A percentile compares a stretch with the other conserved stretches of the same genome.
These are phyloP conservation scores for Fusarium nygamai DNA, from an alignment of 2,329 filamentous ascomycete species.

Conservation along the genomic window DNA sequence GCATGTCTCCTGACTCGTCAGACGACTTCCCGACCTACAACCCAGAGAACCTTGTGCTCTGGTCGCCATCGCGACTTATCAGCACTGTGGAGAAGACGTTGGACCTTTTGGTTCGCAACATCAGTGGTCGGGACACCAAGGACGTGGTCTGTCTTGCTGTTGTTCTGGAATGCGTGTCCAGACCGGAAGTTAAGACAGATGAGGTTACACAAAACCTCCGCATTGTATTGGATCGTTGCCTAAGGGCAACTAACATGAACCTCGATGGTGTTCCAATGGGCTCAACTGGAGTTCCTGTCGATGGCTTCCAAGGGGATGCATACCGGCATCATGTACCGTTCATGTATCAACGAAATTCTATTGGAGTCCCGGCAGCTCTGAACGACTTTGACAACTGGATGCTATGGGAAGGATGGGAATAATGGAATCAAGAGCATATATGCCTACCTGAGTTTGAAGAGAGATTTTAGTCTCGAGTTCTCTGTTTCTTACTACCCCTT, in stretches of 20 bases:
- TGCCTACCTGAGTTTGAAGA: not conserved
- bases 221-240: conserved; percentile 55
- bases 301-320: conserved; percentile 40
- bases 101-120: conserved; percentile 56
- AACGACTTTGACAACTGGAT: conserved; percentile 49
- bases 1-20: conserved; percentile 48
- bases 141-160: conserved; percentile 61
- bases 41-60: conserved; percentile 52
- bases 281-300: conserved; percentile 3
- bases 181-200: conserved; percentile 53
- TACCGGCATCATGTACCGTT: conserved; percentile 45
- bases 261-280: conserved; percentile 48
- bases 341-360: conserved; percentile 45
- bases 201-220: conserved; percentile 55
- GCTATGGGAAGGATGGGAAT: conserved; percentile 55
- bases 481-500: not conserved
- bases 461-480: not conserved
- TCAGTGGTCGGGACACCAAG: conserved; percentile 61
- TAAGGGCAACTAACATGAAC: conserved; percentile 56
- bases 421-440: not conserved
- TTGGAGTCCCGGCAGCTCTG: conserved; percentile 41
- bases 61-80: conserved; percentile 55
- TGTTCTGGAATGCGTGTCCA: conserved; percentile 58
- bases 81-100: conserved; percentile 59
- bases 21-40: conserved; percentile 49